These are phyloP conservation scores for Pyrenophora tritici-repentis DNA, from an alignment of 2,329 filamentous ascomycete genomes.

Conservation along the genomic window DNA sequence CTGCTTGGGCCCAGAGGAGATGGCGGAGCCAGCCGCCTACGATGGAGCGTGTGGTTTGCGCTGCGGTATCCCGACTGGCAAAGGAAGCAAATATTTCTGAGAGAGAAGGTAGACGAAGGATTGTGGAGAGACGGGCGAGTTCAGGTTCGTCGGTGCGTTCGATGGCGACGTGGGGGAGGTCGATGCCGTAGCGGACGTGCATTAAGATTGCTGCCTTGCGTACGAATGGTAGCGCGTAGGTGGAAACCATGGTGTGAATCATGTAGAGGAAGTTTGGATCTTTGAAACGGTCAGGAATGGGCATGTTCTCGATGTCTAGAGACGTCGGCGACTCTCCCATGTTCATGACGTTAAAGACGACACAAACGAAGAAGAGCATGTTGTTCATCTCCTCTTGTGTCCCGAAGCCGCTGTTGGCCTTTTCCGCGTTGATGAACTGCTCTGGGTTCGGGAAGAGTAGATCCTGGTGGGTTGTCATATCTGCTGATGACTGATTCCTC, in stretches of 20 bases:
- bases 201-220: constrained; percentile 84
- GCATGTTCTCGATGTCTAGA: constrained; percentile 33
- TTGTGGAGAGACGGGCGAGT: constrained; percentile 77
- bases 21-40: constrained; percentile 76
- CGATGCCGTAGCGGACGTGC: constrained; percentile 85
- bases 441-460: constrained; percentile 20
- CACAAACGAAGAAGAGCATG: constrained; percentile 40
- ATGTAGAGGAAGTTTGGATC: constrained; percentile 41
- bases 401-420: constrained; percentile 27
- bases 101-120: constrained; percentile 76
- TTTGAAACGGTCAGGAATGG: constrained; percentile 29
- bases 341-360: constrained; percentile 37
- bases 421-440: constrained; percentile 34
- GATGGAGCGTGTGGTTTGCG: constrained; percentile 53
- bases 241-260: constrained; percentile 61
- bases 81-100: constrained; percentile 74
- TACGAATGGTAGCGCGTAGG: constrained; percentile 87
- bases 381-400: constrained; percentile 36
- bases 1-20: constrained; percentile 50
- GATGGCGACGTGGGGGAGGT: constrained; percentile 71
- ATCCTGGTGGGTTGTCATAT: constrained; percentile 6
- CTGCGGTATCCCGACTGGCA: constrained; percentile 37
- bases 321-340: constrained; percentile 30
- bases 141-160: constrained; percentile 70
- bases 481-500: constrained; percentile 10